A percentile compares a stretch with the other conserved stretches of the same genome.
These are phyloP conservation scores for Polytolypa hystricis DNA, from an alignment of 2,329 filamentous ascomycete species.

Conservation along the genomic window DNA sequence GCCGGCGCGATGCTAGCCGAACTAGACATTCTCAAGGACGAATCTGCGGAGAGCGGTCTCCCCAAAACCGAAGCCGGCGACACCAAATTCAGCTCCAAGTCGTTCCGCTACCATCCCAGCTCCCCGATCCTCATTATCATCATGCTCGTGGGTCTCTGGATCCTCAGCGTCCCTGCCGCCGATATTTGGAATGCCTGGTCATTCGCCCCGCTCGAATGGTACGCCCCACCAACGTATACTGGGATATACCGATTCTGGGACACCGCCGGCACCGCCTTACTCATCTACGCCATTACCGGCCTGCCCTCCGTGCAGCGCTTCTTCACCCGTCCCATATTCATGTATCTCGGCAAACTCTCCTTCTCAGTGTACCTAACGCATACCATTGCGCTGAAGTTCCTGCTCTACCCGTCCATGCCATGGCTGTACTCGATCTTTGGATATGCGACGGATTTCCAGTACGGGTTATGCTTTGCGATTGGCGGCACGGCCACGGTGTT, in stretches of 20 bases:
- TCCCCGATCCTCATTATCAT: slow-evolving; percentile 22
- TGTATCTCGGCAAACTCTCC: slow-evolving; percentile 38
- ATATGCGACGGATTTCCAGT: slow-evolving; percentile 29
- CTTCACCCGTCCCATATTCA: slow-evolving; percentile 30
- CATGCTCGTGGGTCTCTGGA: slow-evolving; percentile 30
- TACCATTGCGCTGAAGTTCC: slow-evolving; percentile 32
- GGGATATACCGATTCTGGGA: slow-evolving; percentile 36
- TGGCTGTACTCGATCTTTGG: slow-evolving; percentile 30
- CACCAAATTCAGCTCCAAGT: slow-evolving; percentile 1
- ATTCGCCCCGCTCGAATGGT: slow-evolving; percentile 28
- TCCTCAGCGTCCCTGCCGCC: slow-evolving; percentile 33
- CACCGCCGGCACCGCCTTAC: slow-evolving; percentile 29
- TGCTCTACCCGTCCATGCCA: slow-evolving; percentile 36
- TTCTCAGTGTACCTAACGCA: slow-evolving; percentile 40
- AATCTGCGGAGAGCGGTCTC: slow-evolving; percentile 8
- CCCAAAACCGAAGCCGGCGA: slow-evolving; percentile 7
- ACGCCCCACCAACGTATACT: slow-evolving; percentile 31
- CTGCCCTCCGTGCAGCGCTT: slow-evolving; percentile 30
- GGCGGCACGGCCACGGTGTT: slow-evolving; percentile 30
- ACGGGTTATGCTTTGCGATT: slow-evolving; percentile 29
- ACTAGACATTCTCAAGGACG: slow-evolving; percentile 33
- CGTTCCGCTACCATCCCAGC: slow-evolving; percentile 1
- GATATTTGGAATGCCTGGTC: slow-evolving; percentile 32
- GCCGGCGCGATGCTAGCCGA: slow-evolving; percentile 34
- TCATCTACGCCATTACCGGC: slow-evolving; percentile 33